Evolutionary conservation across 139 green algal genomes (phyloP).

Genomic region (Auxenochlorella pyrenoidosa): DNA sequence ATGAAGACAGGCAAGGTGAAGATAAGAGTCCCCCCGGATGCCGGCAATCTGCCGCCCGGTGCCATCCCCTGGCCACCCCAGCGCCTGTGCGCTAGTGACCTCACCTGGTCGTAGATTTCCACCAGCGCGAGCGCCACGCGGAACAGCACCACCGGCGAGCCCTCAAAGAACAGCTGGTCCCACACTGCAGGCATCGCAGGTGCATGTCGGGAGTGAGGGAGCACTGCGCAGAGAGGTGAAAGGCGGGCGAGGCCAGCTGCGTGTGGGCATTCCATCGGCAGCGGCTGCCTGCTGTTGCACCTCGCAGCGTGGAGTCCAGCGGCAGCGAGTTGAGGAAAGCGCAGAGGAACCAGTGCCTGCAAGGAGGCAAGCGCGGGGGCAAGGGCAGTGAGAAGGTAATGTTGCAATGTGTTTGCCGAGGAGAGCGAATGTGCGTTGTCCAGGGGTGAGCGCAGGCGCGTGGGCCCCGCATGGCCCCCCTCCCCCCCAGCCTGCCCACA

Average conservation of each 20-base stretch:
- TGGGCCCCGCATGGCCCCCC: neutral
- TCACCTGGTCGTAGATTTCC: slow-evolving; percentile 74
- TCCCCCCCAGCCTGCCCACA: neutral
- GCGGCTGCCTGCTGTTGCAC: neutral
- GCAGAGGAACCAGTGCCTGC: slow-evolving; percentile 86
- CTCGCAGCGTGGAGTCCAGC: slow-evolving; percentile 66
- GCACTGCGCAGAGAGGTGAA: slow-evolving; percentile 1
- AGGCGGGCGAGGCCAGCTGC: neutral
- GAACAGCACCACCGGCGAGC: slow-evolving; percentile 77
- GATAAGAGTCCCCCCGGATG: too few relatives aligned
- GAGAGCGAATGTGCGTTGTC: neutral
- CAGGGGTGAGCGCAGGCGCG: neutral
- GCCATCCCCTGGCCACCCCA: neutral
- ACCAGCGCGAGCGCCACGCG: slow-evolving; percentile 76
- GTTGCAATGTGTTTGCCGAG: too few relatives aligned
- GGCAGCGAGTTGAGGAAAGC: slow-evolving; percentile 92
- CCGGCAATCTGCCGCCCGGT: too few relatives aligned
- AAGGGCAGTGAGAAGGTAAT: neutral
- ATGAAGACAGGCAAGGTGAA: too few relatives aligned
- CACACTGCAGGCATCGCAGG: slow-evolving; percentile 55
- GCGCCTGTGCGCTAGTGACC: neutral
- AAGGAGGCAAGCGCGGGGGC: neutral
- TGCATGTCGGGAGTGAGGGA: neutral
- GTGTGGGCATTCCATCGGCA: too few relatives aligned
- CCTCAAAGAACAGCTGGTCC: slow-evolving; percentile 86